Conservation (phyloP, 1,284 basidiomycete genomes). For the Sporisorium reilianum region DNA sequence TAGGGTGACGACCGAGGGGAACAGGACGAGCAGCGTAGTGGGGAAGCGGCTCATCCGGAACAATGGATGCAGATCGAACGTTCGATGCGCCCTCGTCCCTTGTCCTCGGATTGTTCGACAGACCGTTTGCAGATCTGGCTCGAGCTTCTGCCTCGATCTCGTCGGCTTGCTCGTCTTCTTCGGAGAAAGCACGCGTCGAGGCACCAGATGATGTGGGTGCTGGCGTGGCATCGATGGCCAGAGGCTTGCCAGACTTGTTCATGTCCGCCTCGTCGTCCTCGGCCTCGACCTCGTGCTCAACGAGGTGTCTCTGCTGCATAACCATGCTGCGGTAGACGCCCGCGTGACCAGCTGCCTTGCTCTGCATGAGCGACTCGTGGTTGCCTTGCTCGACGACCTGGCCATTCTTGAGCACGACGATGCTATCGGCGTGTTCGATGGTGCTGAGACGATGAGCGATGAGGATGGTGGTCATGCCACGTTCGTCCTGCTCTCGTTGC, state of each 20-base stretch:
- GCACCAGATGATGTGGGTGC: constrained; percentile 12
- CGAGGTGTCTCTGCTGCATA: constrained; percentile 55
- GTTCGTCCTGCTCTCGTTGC: constrained; percentile 58
- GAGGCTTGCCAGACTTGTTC: constrained; percentile 3
- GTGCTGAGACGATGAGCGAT: constrained; percentile 68
- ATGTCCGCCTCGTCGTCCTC: constrained; percentile 3
- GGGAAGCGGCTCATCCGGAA: constrained; percentile 24
- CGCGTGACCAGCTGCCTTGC: constrained; percentile 9
- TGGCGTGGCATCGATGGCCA: constrained; percentile 5
- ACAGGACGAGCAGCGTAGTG: constrained; percentile 13
- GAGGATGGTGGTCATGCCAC: constrained; percentile 66
- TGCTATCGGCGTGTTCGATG: constrained; percentile 65
- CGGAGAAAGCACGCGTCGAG: constrained; percentile 12
- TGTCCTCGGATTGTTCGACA: constrained; percentile 38
- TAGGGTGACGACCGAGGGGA: constrained; percentile 25
- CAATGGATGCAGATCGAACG: constrained; percentile 25
- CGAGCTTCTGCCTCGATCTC: constrained; percentile 6
- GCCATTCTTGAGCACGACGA: constrained; percentile 62
- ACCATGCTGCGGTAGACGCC: constrained; percentile 63
- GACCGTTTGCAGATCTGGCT: constrained; percentile 12
- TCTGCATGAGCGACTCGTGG: constrained; percentile 57
- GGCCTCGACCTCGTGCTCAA: constrained; percentile 34
- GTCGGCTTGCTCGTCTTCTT: constrained; percentile 9
- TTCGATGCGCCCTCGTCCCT: constrained; percentile 37
- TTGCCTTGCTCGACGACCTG: constrained; percentile 62